A percentile compares a stretch with the other conserved stretches of the same genome.
These are phyloP conservation scores for Dictyostelium discoideum DNA, from an alignment of 78 protist genomes.

Conservation along the genomic window DNA sequence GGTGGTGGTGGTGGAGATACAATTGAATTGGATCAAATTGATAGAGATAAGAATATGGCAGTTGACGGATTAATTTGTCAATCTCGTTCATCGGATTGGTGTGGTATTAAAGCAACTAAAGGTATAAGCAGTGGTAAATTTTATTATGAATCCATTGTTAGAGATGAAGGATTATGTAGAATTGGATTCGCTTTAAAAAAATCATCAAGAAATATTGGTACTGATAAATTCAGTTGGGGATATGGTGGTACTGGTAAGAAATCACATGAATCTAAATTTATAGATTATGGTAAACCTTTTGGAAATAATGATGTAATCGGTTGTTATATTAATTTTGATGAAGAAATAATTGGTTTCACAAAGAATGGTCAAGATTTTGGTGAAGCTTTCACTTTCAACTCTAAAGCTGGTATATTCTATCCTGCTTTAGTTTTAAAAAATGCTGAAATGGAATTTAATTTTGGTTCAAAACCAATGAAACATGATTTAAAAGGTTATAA, in stretches of 20 bases:
- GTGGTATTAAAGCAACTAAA: constrained; percentile 58
- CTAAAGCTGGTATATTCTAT: constrained; percentile 26
- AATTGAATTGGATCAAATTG: constrained; percentile 12
- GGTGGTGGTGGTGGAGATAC: no score
- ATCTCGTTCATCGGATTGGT: constrained; percentile 60
- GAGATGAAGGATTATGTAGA: constrained; percentile 88
- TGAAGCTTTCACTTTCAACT: constrained; percentile 52
- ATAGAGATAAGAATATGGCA: constrained; percentile 56
- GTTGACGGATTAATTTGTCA: constrained; percentile 65
- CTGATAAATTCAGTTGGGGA: constrained; percentile 80
- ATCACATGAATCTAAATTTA: constrained; percentile 59
- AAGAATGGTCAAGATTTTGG: constrained; percentile 88
- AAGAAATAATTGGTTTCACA: constrained; percentile 41
- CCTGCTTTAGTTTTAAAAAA: constrained; percentile 74
- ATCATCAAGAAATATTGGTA: constrained; percentile 75
- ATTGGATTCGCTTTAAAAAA: constrained; percentile 78
- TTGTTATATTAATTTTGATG: constrained; percentile 66
- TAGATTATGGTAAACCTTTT: constrained; percentile 80
- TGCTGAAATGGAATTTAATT: constrained; percentile 69
- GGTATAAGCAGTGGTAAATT: constrained; percentile 74
- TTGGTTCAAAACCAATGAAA: constrained; percentile 33
- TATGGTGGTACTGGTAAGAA: constrained; percentile 88
- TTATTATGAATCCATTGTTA: constrained; percentile 83
- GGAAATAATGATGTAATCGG: constrained; percentile 82
- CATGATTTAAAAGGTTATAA: constrained; percentile 50